phyloP scores from a whole-genome alignment of 768 basidiomycete genomes.

The Pisolithus microcarpus region DNA sequence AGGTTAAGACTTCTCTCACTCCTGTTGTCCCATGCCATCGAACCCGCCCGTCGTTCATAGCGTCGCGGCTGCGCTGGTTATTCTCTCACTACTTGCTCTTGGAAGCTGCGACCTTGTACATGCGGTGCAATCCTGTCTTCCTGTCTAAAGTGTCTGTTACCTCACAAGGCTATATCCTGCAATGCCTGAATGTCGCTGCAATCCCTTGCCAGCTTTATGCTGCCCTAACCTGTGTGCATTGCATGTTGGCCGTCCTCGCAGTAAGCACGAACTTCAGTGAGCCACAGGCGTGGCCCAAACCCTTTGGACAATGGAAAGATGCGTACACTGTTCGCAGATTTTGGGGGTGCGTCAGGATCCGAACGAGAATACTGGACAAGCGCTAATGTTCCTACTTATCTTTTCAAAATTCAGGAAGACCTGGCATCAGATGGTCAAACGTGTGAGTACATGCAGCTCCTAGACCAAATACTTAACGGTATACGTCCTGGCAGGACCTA shows the following conservation, averaged over 20 bases:
- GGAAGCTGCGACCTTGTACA: background rate
- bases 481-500: background rate
- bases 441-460: background rate
- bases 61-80: no score
- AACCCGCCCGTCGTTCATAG: no score
- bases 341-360: background rate
- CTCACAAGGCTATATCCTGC: background rate
- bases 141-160: background rate
- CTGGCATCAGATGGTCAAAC: background rate
- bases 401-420: background rate
- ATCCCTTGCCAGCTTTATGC: background rate
- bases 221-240: background rate
- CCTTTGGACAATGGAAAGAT: background rate
- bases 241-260: background rate
- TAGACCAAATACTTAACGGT: background rate
- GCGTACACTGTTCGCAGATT: background rate
- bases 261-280: background rate
- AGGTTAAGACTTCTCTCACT: no score
- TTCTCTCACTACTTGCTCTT: background rate
- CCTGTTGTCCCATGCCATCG: no score
- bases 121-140: conserved; percentile 1
- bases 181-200: background rate
- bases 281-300: background rate
- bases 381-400: no score
- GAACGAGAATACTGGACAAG: no score